Base-by-base conservation (phyloP, 495 filamentous ascomycete genomes). In the Penicillium cataractarum region DNA sequence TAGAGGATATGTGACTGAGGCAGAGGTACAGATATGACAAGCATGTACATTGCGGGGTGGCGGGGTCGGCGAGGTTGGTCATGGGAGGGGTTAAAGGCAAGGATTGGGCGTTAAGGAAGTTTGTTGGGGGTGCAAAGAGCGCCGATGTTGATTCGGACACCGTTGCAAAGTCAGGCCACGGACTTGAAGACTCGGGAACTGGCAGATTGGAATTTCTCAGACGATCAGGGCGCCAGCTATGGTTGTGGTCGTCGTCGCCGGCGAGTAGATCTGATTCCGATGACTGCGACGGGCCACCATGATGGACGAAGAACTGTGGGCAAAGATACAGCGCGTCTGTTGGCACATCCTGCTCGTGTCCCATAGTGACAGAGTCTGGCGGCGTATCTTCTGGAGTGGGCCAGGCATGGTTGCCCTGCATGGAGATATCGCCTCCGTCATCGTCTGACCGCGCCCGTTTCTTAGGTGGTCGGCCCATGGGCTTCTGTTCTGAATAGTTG, bases 391-490 rank as follows among this genome's bases (percentile, higher is more conserved):
- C 64, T 32, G 66, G 61, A 37, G 63, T 71, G 19, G 65, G 57
- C 76, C 76, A 78, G 8, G 63, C 2, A 32, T 66, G 63, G 60
- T 60, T 65, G 21, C 60, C 50, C 22, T 65, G 33, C 29, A 33
- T 49, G 32, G 66, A 63, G n/a, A 61, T 46, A 22, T 70, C 63
- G 22, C 59, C 13, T 21, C 54, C 59, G n/a, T 67, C 68, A 15
- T 77, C 69, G n/a, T 76, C 77, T 24, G 74, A 66, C 58, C 74
- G 69, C 37, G 70, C 56, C 37, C 74, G 72, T 55, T 78, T 82
- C 71, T 82, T 82, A 3, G 75, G 77, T 0, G 79, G 79, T 13
- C 80, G 72, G 31, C 80, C 80, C 80, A 82, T 82, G 52, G 75
- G 76, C 60, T 81, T 82, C 56, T 82, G 80, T 61, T 74, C 63